These are phyloP conservation scores for Pilatotrama ljubarskyi DNA, from an alignment of 768 basidiomycete species.

Conservation along the genomic window DNA sequence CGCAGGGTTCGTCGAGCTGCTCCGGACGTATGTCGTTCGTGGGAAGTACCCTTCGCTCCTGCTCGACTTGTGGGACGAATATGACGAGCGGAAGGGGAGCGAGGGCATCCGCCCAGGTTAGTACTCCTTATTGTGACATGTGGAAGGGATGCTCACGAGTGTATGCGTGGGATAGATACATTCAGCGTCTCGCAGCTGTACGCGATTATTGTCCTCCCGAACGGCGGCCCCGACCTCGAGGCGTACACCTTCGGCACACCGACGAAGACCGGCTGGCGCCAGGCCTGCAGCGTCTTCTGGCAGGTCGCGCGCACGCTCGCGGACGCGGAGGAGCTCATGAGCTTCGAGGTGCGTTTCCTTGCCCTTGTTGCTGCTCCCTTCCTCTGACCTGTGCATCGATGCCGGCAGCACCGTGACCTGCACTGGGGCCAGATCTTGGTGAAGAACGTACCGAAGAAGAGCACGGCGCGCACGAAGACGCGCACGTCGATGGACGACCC, in stretches of 20 bases:
- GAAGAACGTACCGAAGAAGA: slow-evolving; percentile 44
- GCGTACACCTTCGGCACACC: slow-evolving; percentile 66
- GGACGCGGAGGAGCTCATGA: slow-evolving; percentile 74
- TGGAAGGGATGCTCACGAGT: slow-evolving; percentile 6
- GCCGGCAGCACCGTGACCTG: slow-evolving; percentile 88
- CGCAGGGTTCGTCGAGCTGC: slow-evolving; percentile 75
- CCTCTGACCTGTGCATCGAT: neutral
- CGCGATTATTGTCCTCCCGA: slow-evolving; percentile 85
- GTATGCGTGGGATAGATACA: slow-evolving; percentile 49
- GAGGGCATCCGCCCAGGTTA: slow-evolving; percentile 84
- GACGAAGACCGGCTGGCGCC: slow-evolving; percentile 70
- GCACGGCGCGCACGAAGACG: slow-evolving; percentile 23
- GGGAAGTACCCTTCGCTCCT: slow-evolving; percentile 83
- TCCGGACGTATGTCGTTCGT: slow-evolving; percentile 83
- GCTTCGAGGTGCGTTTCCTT: slow-evolving; percentile 75
- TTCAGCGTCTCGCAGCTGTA: slow-evolving; percentile 80
- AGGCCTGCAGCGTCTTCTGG: slow-evolving; percentile 90
- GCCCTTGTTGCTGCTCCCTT: neutral
- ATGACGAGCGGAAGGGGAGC: slow-evolving; percentile 69
- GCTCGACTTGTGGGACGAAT: slow-evolving; percentile 86
- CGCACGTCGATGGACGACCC: slow-evolving; percentile 63
- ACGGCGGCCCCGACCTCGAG: slow-evolving; percentile 91
- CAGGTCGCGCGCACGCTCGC: slow-evolving; percentile 80
- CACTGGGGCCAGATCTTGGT: slow-evolving; percentile 97
- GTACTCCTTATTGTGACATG: slow-evolving; percentile 19